Base-by-base conservation (phyloP, 179 eudicot genomes). In the Gypsophila paniculata region DNA sequence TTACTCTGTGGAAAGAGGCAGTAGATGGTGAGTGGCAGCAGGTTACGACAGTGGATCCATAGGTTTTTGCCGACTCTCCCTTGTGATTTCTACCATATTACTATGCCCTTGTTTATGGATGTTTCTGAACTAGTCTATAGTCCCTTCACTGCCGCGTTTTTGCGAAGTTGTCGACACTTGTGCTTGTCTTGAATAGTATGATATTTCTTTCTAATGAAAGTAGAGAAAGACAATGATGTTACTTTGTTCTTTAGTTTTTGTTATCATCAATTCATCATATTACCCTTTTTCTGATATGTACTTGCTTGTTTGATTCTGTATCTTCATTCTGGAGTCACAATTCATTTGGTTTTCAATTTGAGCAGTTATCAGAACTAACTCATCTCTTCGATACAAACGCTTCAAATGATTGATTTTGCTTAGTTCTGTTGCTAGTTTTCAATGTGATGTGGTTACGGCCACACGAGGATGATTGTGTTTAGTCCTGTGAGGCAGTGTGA, bases 1-100 rank as follows among this genome's bases (percentile, higher is more conserved):
- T 89, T 6, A 86, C 90, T 0, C 72, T 90, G 84, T 90, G 96
- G 93, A 90, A 89, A 58, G 96, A 90, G 80, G 84, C 88, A 14
- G 96, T 88, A 5, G 91, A 86, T 68, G 93, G 93, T 48, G 91
- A 86, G 58, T 88, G 96, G 96, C 82, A 87, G 65, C 88, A 84
- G 78, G 96, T 90, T 68, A 74, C 89, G 32, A 84, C 90, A 22
- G 87, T 86, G 70, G 93, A 90, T 59, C 80, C 86, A 15, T 83
- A 83, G 80, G 76, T 65, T 70, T 66, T 58, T 72, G 64, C 75
- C 23, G 18, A 54, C 64, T 70, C 73, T 32, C 11, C 74, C 64
- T 52, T 77, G 72, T 76, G 29, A 70, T 49, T 73, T 71, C 78
- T 73, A 44, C 61, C 59, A 65, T 59, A 73, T 63, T 64, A 68